Conservation (phyloP, 2,329 filamentous ascomycete species). For the Beauveria caledonica region DNA sequence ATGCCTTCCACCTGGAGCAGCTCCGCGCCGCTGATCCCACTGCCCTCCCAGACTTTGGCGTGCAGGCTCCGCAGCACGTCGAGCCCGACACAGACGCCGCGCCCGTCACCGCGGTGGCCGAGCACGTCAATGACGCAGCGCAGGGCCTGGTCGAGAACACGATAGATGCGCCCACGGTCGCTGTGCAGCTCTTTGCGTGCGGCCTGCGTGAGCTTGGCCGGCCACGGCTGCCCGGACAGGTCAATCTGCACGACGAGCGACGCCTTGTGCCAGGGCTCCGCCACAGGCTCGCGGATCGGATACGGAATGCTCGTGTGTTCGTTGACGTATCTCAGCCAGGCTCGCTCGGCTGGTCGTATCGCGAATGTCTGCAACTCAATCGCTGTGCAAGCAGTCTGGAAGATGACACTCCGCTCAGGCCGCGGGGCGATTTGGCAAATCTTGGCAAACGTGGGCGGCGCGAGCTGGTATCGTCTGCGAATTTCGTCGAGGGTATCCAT, state of each 20-base stretch:
- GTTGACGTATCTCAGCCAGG: slow-evolving; percentile 31
- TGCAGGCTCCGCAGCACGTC: slow-evolving; percentile 70
- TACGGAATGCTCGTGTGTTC: slow-evolving; percentile 31
- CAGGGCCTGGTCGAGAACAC: slow-evolving; percentile 25
- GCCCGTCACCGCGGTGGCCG: slow-evolving; percentile 46
- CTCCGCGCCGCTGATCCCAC: slow-evolving; percentile 60
- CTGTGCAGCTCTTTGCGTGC: slow-evolving; percentile 26
- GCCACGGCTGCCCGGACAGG: slow-evolving; percentile 54
- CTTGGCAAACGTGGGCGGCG: slow-evolving; percentile 23
- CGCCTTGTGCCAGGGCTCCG: slow-evolving; percentile 61
- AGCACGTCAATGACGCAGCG: slow-evolving; percentile 32
- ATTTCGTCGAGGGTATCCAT: slow-evolving; percentile 19
- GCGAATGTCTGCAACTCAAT: slow-evolving; percentile 30
- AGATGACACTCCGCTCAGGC: slow-evolving; percentile 25
- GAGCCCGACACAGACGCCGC: slow-evolving; percentile 59
- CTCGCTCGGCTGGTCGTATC: slow-evolving; percentile 26
- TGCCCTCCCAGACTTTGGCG: slow-evolving; percentile 74
- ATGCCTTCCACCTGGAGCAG: slow-evolving; percentile 76
- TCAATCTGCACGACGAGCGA: slow-evolving; percentile 68
- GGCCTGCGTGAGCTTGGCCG: slow-evolving; percentile 34
- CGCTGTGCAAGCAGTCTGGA: slow-evolving; percentile 30
- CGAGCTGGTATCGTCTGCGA: slow-evolving; percentile 27
- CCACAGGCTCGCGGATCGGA: slow-evolving; percentile 32
- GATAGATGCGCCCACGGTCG: slow-evolving; percentile 25
- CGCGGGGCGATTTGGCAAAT: slow-evolving; percentile 19